These are phyloP conservation scores for Phialocephala sp. DNA, from an alignment of 2,329 filamentous ascomycete genomes.

Conservation along the genomic window DNA sequence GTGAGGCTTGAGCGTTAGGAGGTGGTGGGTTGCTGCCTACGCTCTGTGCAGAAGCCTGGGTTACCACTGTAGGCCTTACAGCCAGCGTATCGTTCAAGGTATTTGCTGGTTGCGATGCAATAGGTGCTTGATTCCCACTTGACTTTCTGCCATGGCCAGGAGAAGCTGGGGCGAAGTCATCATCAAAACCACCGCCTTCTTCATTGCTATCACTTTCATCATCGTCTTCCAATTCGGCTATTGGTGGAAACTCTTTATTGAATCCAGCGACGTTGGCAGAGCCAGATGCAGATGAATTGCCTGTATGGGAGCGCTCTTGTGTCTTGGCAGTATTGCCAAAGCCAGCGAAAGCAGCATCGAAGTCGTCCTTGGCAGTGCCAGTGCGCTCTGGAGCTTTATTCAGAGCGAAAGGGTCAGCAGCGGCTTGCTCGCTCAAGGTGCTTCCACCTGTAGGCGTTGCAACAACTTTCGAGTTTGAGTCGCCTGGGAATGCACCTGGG, in stretches of 20 bases:
- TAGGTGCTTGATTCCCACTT: constrained; percentile 34
- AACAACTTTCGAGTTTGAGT: constrained; percentile 50
- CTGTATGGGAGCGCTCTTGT: constrained; percentile 55
- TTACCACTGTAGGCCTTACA: constrained; percentile 39
- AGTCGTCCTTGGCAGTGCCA: constrained; percentile 71
- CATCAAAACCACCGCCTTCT: constrained; percentile 86
- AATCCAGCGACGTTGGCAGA: constrained; percentile 59
- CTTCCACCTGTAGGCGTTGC: constrained; percentile 54
- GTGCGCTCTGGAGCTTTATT: constrained; percentile 57
- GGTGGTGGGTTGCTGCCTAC: constrained; percentile 52
- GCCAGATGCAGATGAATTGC: constrained; percentile 43
- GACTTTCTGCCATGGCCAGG: constrained; percentile 39
- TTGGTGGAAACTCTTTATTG: constrained; percentile 87
- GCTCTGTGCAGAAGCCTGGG: constrained; percentile 33
- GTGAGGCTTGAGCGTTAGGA: constrained; percentile 61
- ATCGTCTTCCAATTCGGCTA: constrained; percentile 81
- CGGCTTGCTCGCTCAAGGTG: constrained; percentile 52
- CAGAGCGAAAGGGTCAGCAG: constrained; percentile 58
- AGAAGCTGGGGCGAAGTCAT: constrained; percentile 79
- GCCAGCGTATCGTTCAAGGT: constrained; percentile 39
- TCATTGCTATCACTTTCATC: constrained; percentile 85
- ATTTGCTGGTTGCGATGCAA: constrained; percentile 30
- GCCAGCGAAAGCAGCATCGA: constrained; percentile 83
- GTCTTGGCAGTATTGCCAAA: constrained; percentile 60
- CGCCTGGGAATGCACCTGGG: constrained; percentile 60